Evolutionary conservation across 441 rosid species (phyloP).

Genomic region (Sinapis alba): DNA sequence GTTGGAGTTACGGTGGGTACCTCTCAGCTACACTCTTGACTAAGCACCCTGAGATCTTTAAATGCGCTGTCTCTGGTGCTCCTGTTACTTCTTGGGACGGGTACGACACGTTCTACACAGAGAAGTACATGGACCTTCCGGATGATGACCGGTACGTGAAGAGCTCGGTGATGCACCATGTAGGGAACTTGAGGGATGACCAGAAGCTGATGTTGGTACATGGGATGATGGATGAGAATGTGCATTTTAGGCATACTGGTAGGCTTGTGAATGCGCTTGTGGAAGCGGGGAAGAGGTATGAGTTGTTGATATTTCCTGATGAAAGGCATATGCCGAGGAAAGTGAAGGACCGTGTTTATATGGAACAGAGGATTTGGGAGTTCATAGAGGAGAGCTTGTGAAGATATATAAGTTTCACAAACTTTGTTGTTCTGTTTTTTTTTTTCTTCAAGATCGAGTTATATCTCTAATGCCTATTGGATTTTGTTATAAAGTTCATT

Average conservation of each 20-base stretch:
- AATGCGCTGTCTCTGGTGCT: constrained; percentile 83
- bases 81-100: constrained; percentile 99
- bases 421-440: background rate
- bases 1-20: constrained; percentile 97
- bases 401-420: background rate
- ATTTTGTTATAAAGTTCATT: background rate
- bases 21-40: constrained; percentile 74
- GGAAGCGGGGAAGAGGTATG: constrained; percentile 71
- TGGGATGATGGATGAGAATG: constrained; percentile 97
- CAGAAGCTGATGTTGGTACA: constrained; percentile 70
- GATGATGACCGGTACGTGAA: constrained; percentile 44
- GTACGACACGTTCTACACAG: constrained; percentile 87
- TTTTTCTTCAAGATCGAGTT: background rate
- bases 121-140: constrained; percentile 92
- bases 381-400: constrained; percentile 76
- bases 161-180: constrained; percentile 82
- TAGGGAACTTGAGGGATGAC: constrained; percentile 58
- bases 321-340: constrained; percentile 88
- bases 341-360: constrained; percentile 68
- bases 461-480: background rate
- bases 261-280: constrained; percentile 85
- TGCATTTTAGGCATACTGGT: constrained; percentile 92
- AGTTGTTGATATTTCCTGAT: constrained; percentile 81
- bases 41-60: constrained; percentile 66
- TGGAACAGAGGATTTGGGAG: constrained; percentile 96